These are phyloP conservation scores for Calonectria leucothoes DNA, from an alignment of 2,329 filamentous ascomycete species.

Conservation along the genomic window DNA sequence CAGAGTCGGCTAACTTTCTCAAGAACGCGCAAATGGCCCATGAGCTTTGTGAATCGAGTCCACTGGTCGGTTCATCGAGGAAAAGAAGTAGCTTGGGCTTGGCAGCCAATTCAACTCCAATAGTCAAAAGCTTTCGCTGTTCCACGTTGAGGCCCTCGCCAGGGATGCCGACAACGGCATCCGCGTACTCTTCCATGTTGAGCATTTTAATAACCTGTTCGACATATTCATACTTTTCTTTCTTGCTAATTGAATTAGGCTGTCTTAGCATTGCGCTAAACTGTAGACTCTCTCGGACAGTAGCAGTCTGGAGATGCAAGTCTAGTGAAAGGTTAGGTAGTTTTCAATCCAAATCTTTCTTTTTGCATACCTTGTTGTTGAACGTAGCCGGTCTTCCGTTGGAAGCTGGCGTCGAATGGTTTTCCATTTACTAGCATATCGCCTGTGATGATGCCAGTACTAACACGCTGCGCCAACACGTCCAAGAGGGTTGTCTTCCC, in stretches of 20 bases:
- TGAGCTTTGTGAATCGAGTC: conserved; percentile 72
- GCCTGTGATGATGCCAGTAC: conserved; percentile 72
- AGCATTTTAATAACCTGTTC: conserved; percentile 75
- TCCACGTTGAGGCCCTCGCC: conserved; percentile 72
- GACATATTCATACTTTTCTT: conserved; percentile 71
- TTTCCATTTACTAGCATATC: conserved; percentile 75
- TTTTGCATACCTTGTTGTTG: conserved; percentile 67
- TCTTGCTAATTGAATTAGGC: conserved; percentile 61
- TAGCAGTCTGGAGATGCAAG: conserved; percentile 66
- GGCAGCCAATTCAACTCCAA: conserved; percentile 69
- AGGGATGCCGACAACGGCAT: conserved; percentile 72
- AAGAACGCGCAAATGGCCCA: conserved; percentile 74
- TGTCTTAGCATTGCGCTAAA: conserved; percentile 71
- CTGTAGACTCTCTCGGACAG: conserved; percentile 64
- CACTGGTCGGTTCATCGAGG: conserved; percentile 70
- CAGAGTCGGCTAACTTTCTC: conserved; percentile 67
- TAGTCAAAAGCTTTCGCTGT: conserved; percentile 71
- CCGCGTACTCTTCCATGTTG: conserved; percentile 74
- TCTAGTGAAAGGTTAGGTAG: conserved; percentile 49
- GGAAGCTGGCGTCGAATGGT: conserved; percentile 67
- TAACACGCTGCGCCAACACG: conserved; percentile 60
- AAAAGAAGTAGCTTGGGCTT: conserved; percentile 70
- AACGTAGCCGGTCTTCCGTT: conserved; percentile 74
- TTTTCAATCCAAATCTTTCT: neutral
- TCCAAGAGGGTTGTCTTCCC: conserved; percentile 59